A percentile compares a stretch with the other conserved stretches of the same genome.
phyloP scores from a whole-genome alignment of 2,329 filamentous ascomycete species.

The Colletotrichum karsti region DNA sequence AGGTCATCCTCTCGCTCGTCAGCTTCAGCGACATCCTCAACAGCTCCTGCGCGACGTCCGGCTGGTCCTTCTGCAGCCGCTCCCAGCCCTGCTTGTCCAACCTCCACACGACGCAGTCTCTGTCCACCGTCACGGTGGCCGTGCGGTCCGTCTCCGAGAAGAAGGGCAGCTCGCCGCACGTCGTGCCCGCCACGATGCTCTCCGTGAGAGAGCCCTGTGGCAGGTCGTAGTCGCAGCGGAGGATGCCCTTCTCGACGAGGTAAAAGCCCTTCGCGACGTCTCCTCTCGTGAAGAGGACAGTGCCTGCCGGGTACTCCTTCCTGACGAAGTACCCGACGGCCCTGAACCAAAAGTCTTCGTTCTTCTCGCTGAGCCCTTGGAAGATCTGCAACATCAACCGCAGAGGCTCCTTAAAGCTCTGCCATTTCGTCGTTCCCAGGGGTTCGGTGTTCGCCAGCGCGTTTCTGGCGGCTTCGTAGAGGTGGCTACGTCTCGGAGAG shows the following conservation, averaged over 20 bases:
- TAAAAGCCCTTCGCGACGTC: slow-evolving; percentile 87
- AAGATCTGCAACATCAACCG: slow-evolving; percentile 96
- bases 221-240: slow-evolving; percentile 89
- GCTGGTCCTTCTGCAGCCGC: slow-evolving; percentile 74
- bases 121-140: slow-evolving; percentile 85
- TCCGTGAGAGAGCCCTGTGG: slow-evolving; percentile 91
- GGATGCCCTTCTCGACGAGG: slow-evolving; percentile 86
- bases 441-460: slow-evolving; percentile 75
- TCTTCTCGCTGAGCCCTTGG: slow-evolving; percentile 82
- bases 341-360: slow-evolving; percentile 95
- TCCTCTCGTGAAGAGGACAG: slow-evolving; percentile 80
- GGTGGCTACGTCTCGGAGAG: slow-evolving; percentile 82
- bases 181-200: slow-evolving; percentile 92
- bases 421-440: slow-evolving; percentile 74
- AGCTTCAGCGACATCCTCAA: slow-evolving; percentile 89
- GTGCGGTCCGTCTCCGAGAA: slow-evolving; percentile 91
- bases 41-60: slow-evolving; percentile 84
- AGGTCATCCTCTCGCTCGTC: slow-evolving; percentile 89
- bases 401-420: slow-evolving; percentile 87
- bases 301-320: slow-evolving; percentile 73
- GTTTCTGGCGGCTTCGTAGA: slow-evolving; percentile 80
- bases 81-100: slow-evolving; percentile 78
- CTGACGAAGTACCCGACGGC: slow-evolving; percentile 79
- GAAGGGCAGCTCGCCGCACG: slow-evolving; percentile 95
- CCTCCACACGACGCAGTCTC: slow-evolving; percentile 83